These are phyloP conservation scores for Suhomyces chickasaworum DNA, from an alignment of 1,139 yeast genomes.

Conservation along the genomic window DNA sequence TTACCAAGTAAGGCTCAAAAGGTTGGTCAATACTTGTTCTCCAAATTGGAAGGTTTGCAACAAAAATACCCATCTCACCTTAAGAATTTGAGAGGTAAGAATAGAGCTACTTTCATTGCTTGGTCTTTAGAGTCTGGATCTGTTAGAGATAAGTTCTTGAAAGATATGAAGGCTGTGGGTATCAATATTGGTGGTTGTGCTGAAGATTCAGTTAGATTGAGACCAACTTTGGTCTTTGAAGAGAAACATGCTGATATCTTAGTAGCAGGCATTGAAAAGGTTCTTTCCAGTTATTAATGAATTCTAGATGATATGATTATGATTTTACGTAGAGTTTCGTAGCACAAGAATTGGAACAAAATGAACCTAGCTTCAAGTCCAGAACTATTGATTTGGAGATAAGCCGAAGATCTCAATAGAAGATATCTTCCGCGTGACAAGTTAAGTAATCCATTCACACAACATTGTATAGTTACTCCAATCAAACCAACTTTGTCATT, in stretches of 20 bases:
- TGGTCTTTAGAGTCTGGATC: constrained; percentile 62
- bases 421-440: too few species aligned
- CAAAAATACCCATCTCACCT: constrained; percentile 53
- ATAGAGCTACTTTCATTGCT: constrained; percentile 76
- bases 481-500: too few species aligned
- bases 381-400: too few species aligned
- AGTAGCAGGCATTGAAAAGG: constrained; percentile 51
- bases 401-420: too few species aligned
- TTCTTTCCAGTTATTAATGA: constrained; percentile 39
- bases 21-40: constrained; percentile 66
- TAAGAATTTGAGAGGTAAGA: constrained; percentile 68
- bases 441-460: too few species aligned
- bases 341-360: not conserved
- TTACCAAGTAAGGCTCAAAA: constrained; percentile 55
- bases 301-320: not conserved
- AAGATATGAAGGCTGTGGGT: constrained; percentile 59
- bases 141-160: constrained; percentile 60
- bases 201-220: constrained; percentile 67
- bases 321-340: not conserved
- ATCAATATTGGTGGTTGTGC: constrained; percentile 84
- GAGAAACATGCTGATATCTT: constrained; percentile 74
- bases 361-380: too few species aligned
- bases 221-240: constrained; percentile 77
- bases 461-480: too few species aligned
- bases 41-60: constrained; percentile 52